Percentiles rank a stretch among this genome's conserved stretches.
phyloP scores from a whole-genome alignment of 106 monocot genomes.

The Acorus calamus region DNA sequence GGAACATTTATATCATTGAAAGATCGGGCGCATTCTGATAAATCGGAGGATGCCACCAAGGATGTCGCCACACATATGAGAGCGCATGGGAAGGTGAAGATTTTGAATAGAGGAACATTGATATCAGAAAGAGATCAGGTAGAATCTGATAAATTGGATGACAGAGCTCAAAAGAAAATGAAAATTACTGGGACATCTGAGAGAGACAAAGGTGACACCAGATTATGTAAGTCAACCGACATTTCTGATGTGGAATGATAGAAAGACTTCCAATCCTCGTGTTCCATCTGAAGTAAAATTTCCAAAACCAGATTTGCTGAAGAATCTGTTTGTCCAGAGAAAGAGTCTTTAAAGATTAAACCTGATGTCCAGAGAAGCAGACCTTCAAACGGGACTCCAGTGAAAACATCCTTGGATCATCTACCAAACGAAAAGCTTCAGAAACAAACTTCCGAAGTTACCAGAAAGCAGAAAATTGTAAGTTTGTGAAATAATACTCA shows the following conservation, averaged over 20 bases:
- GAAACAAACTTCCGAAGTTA: slow-evolving; percentile 13
- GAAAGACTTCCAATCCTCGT: no score
- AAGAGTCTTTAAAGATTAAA: slow-evolving; percentile 12
- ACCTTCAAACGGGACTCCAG: not conserved
- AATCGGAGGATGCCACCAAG: no score
- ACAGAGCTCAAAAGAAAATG: slow-evolving; percentile 16
- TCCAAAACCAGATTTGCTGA: not conserved
- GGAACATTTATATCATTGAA: no score
- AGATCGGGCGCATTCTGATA: no score
- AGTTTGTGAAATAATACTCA: slow-evolving; percentile 3
- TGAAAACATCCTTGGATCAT: not conserved
- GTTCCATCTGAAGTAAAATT: no score
- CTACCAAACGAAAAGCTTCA: slow-evolving; percentile 4
- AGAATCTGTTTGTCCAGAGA: slow-evolving; percentile 2
- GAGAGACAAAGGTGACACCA: not conserved
- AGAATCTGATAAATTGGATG: not conserved
- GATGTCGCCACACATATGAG: no score
- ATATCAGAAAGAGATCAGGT: no score
- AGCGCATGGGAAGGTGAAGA: no score
- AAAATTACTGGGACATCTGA: slow-evolving; percentile 4
- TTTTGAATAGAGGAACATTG: no score
- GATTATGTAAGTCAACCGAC: slow-evolving; percentile 1
- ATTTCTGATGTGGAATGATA: slow-evolving; percentile 1
- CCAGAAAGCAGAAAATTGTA: slow-evolving; percentile 5
- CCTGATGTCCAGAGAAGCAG: slow-evolving; percentile 4